Conservation (phyloP, 306 rosid species). For the Dalbergia cultrata region DNA sequence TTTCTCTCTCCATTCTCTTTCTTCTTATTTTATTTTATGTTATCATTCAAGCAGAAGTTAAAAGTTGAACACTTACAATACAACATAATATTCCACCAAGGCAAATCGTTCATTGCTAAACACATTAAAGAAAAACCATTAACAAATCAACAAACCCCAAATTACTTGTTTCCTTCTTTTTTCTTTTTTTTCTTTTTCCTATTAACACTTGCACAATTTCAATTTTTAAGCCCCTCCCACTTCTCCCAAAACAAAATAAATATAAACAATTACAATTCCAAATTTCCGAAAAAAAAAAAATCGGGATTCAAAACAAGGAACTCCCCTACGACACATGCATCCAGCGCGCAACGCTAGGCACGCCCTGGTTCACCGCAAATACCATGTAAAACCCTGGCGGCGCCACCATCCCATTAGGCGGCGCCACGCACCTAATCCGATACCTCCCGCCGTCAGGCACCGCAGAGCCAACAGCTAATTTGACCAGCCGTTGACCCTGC, state of each 20-base stretch:
- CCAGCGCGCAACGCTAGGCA: conserved; percentile 92
- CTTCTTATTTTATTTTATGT: too few species aligned
- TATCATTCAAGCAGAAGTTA: too few species aligned
- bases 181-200: neutral
- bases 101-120: neutral
- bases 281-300: neutral
- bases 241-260: neutral
- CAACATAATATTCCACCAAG: neutral
- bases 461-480: conserved; percentile 62
- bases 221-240: neutral
- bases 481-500: conserved; percentile 87
- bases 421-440: conserved; percentile 66
- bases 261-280: neutral
- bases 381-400: conserved; percentile 96
- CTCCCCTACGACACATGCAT: conserved; percentile 52
- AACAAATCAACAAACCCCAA: neutral
- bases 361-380: conserved; percentile 87
- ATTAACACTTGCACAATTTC: conserved; percentile 15
- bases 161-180: neutral
- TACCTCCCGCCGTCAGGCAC: conserved; percentile 60
- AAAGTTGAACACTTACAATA: neutral
- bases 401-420: conserved; percentile 73
- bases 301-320: neutral
- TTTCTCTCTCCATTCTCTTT: too few species aligned
- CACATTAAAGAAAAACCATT: too few species aligned